phyloP scores from a whole-genome alignment of 2,329 filamentous ascomycete species.

The Clonostachys sp. region DNA sequence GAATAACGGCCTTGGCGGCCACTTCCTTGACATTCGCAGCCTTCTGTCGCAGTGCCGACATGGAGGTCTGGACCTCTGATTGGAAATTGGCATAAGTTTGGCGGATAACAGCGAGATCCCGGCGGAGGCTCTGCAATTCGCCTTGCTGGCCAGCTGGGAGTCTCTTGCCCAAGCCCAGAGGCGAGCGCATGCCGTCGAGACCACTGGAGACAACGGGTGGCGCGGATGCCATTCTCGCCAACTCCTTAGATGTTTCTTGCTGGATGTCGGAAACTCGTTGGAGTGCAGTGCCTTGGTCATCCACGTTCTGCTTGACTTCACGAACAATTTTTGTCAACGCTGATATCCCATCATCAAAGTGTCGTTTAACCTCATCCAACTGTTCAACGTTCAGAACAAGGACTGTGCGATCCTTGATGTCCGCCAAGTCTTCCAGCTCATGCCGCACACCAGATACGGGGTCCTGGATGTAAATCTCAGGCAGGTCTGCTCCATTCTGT shows the following conservation, averaged over 20 bases:
- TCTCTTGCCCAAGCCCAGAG: slow-evolving; percentile 29
- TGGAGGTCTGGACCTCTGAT: slow-evolving; percentile 81
- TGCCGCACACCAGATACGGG: slow-evolving; percentile 93
- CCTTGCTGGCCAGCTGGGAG: slow-evolving; percentile 59
- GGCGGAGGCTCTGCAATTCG: slow-evolving; percentile 77
- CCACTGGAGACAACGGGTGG: slow-evolving; percentile 36
- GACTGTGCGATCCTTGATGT: slow-evolving; percentile 92
- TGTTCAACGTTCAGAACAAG: slow-evolving; percentile 92
- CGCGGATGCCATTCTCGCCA: slow-evolving; percentile 56
- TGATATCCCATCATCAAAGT: slow-evolving; percentile 88
- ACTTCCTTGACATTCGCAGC: slow-evolving; percentile 75
- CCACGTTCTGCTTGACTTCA: slow-evolving; percentile 76
- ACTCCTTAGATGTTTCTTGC: slow-evolving; percentile 82
- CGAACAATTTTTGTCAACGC: slow-evolving; percentile 80
- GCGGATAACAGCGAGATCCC: slow-evolving; percentile 84
- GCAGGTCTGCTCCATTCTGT: slow-evolving; percentile 84
- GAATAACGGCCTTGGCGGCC: slow-evolving; percentile 66
- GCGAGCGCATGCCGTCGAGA: slow-evolving; percentile 32
- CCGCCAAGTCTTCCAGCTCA: slow-evolving; percentile 86
- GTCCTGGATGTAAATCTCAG: slow-evolving; percentile 97
- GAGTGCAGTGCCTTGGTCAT: slow-evolving; percentile 76
- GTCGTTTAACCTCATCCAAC: slow-evolving; percentile 91
- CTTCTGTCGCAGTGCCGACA: slow-evolving; percentile 78
- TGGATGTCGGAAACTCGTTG: slow-evolving; percentile 88
- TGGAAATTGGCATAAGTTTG: slow-evolving; percentile 93